Base-by-base conservation (phyloP, 2,329 filamentous ascomycete genomes). In the Neoarthrinium moseri region DNA sequence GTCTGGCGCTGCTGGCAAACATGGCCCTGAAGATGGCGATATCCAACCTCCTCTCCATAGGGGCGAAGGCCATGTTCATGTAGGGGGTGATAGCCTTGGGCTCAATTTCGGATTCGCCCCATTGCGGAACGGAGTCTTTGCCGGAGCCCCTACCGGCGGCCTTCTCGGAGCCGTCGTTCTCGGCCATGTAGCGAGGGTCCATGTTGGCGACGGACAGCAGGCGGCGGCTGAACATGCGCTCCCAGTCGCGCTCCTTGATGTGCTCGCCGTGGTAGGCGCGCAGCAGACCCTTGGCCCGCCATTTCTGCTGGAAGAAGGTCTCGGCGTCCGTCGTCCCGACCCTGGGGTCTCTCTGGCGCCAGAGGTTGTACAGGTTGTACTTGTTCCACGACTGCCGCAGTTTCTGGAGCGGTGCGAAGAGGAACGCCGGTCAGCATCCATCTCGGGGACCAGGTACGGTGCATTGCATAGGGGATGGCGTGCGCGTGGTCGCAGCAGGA, bases 231-330 rank as follows among this genome's bases (percentile, higher is more conserved):
- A 99, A 99, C 80, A 96, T 91, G 64, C 88, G 87, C 69, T 88
- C 80, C 94, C 94, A 99, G 72, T 94, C 87, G 65, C 87, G 84
- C 74, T 99, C 94, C 54, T 86, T 84, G 56, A 99, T 86, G 63
- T 96, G 89, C 65, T 96, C 92, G 68, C 92, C 94, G 72, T 99
- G 94, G 69, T 97, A 99, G 52, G 80, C 84, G 56, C 94, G 85
- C 33, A 89, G 82, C 53, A 84, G 67, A 18, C 91, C 83, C 71
- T 99, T 99, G 60, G 92, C 89, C 2, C 72, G 69, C 92, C 92
- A 99, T 86, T 99, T 99, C 71, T 97, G 92, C 77, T 97, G 92
- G 79, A 95, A 99, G 72, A 94, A 95, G 35, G 91, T 96, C 51
- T 72, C 69, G 41, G 56, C 56, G 13, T 63, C 59, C 17, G 54